Base-by-base conservation (phyloP, 2,329 filamentous ascomycete genomes). In the Stromatinia cepivora region DNA sequence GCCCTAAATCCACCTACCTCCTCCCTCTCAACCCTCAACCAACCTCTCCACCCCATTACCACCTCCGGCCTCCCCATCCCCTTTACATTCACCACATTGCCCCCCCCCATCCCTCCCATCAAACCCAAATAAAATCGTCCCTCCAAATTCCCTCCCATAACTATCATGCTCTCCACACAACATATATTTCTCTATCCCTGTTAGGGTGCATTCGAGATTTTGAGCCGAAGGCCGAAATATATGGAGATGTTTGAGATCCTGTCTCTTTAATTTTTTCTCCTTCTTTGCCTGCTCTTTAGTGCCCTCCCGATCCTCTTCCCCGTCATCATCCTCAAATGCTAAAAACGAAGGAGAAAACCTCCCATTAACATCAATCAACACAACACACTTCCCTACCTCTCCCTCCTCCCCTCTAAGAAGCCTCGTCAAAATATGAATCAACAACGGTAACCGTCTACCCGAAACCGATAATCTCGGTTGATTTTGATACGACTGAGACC, bases 301-400 rank as follows among this genome's bases (percentile, higher is more conserved):
- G 1, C 13, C 31, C 34, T 13, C 25, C 34, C 31, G 28, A 3
- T 25, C 4, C 25, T 22, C 22, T 11, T 61, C n/a, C 52, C n/a
- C 0, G 71, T 34, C 1, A 13, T 45, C 39, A 4, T 28, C 5
- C 11, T 17, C 17, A 17, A 65, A 46, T 4, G 15, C 2, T 0
- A 79, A 62, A 61, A 76, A 73, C 5, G 74, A 83, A 2, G 82
- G 78, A 70, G 88, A 86, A 71, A 90, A 90, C 11, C 82, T 81
- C 11, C 80, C 80, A 58, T 87, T 85, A 1, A 84, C 76, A 73
- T 90, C 88, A 61, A 90, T 75, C 9, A 90, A 36, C 3, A 68
- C 66, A 4, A 68, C 66, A n/a, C 46, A 54, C n/a, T 68, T 68
- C 3, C 39, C 53, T 10, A 13, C 6, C 36, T 52, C 50, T 1